Percentiles rank a stretch among this genome's conserved stretches.
These are phyloP conservation scores for Theobroma grandiflorum DNA, from an alignment of 441 rosid genomes.

Conservation along the genomic window DNA sequence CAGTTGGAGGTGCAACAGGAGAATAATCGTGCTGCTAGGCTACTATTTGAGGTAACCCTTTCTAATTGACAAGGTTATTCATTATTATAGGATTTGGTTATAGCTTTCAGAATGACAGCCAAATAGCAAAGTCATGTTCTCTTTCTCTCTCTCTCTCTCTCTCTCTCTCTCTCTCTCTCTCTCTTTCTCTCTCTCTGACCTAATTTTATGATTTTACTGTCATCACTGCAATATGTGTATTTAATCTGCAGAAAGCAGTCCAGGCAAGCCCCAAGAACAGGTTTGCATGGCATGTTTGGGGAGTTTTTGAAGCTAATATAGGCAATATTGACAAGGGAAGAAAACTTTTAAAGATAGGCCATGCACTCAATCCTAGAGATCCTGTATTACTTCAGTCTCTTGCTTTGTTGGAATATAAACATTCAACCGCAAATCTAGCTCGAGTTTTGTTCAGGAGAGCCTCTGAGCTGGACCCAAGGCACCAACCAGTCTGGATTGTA, in stretches of 20 bases:
- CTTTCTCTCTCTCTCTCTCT: not conserved
- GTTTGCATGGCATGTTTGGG: constrained; percentile 98
- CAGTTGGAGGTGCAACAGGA: constrained; percentile 91
- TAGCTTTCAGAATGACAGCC: not conserved
- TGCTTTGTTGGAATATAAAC: constrained; percentile 84
- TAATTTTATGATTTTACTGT: not conserved
- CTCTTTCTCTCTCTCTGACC: not conserved
- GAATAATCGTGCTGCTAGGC: constrained; percentile 73
- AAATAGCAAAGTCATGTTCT: not conserved
- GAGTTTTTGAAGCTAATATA: constrained; percentile 78
- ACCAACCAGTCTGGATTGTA: constrained; percentile 97
- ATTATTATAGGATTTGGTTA: not conserved
- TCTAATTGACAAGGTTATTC: constrained; percentile 7
- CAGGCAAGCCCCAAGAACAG: constrained; percentile 97
- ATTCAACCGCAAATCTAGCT: constrained; percentile 79
- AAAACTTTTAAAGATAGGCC: constrained; percentile 91
- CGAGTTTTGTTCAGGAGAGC: constrained; percentile 80
- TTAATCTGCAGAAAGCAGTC: constrained; percentile 73
- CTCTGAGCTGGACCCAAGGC: constrained; percentile 81
- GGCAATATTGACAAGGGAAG: constrained; percentile 77
- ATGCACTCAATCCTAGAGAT: constrained; percentile 87
- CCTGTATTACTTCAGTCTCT: constrained; percentile 96
- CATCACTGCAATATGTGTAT: not conserved
- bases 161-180: not conserved
- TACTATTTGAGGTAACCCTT: constrained; percentile 77